A percentile compares a stretch with the other conserved stretches of the same genome.
Conservation (phyloP, 176 grass and related monocot species). For the Oryza officinalis region DNA sequence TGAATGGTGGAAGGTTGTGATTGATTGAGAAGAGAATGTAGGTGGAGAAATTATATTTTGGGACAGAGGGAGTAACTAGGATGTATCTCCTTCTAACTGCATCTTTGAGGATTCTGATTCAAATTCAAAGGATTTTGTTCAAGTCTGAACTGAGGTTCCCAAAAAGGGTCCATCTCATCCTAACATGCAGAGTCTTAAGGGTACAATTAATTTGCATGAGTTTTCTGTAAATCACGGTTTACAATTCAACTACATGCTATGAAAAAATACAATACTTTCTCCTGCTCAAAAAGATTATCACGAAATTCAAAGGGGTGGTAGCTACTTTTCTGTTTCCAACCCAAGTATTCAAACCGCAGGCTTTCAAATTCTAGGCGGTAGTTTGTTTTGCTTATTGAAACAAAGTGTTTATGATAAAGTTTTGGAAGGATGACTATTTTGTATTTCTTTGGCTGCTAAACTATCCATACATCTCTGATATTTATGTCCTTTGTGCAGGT, state of each 20-base stretch:
- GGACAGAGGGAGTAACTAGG: background rate
- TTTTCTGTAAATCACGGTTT: background rate
- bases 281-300: conserved; percentile 7
- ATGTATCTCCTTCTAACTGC: background rate
- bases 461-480: conserved; percentile 22
- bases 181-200: background rate
- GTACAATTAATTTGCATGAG: background rate
- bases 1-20: too few relatives aligned
- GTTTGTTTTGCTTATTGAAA: background rate
- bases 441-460: background rate
- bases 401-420: background rate
- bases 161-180: background rate
- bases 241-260: background rate
- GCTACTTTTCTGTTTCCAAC: conserved; percentile 1
- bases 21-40: too few relatives aligned
- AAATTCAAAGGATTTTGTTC: background rate
- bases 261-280: background rate
- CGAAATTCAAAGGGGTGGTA: background rate
- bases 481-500: conserved; percentile 62
- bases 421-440: background rate
- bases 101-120: background rate
- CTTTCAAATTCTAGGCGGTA: background rate
- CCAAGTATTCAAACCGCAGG: background rate
- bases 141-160: background rate
- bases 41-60: too few relatives aligned